A percentile compares a stretch with the other conserved stretches of the same genome.
Conservation (phyloP, 176 grass and related monocot species). For the Alloteropsis semialata region DNA sequence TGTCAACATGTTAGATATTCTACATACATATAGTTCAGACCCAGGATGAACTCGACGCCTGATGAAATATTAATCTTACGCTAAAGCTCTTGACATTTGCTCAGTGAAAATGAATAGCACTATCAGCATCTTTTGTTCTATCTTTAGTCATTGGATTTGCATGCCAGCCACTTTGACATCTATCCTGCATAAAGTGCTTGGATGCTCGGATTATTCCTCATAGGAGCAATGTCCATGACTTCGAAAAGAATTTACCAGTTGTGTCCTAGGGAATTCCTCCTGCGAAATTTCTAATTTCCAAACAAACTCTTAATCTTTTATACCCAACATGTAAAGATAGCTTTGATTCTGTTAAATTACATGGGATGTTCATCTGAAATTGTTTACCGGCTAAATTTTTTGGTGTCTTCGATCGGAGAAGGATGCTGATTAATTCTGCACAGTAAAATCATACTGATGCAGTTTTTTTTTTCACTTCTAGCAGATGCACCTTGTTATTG, state of each 20-base stretch:
- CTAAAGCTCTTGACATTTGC: slow-evolving; percentile 21
- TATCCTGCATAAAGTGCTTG: not conserved
- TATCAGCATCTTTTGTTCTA: not conserved
- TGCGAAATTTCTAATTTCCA: not conserved
- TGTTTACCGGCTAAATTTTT: too few species aligned
- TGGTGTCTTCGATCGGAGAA: too few species aligned
- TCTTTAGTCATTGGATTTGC: not conserved
- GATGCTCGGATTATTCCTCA: not conserved
- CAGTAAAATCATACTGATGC: too few species aligned
- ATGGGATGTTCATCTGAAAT: too few species aligned
- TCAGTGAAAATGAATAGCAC: not conserved
- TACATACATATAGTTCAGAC: not conserved
- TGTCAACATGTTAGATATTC: slow-evolving; percentile 9
- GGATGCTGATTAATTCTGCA: too few species aligned
- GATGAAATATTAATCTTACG: not conserved
- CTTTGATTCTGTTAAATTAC: not conserved
- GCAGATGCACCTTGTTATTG: too few species aligned
- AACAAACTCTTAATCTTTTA: not conserved
- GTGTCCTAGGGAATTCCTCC: not conserved
- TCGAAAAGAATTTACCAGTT: not conserved
- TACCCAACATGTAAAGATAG: not conserved
- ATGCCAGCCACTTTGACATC: not conserved
- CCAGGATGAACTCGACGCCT: not conserved
- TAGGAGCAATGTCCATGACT: not conserved
- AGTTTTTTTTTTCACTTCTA: too few species aligned